Base-by-base conservation (phyloP, 352 stramenopile genomes). In the Elongisporangium anandrum region DNA sequence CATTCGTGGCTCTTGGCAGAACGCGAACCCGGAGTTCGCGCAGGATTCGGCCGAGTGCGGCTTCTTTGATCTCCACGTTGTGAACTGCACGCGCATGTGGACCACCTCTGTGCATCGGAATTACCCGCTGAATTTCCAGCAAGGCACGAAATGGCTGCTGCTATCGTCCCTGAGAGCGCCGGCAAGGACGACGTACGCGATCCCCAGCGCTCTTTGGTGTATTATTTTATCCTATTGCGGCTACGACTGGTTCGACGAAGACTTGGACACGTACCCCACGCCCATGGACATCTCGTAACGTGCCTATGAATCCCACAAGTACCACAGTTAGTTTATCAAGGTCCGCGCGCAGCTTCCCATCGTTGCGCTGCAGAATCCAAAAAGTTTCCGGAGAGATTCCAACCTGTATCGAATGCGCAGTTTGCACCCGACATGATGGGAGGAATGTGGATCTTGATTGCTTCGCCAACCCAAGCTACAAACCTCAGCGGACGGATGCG, bases 1-100 rank as follows among this genome's bases (percentile, higher is more conserved):
- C 2, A 50, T 86, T 34, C 69, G 80, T 24, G 77, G 77, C 1
- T 75, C 63, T 8, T 90, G 80, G 80, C 73, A 86, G 57, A 84
- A 85, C 52, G 29, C 29, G 4, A 41, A 41, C 29, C 29, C 29
- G 5, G 29, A 41, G 29, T 41, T 41, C 29, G 29, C 29, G 29
- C 29, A 41, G 29, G 29, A 41, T 13, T 67, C 71, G 8, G 63
- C 75, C 1, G 75, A 84, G 53, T 65, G 70, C 15, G 75, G 75
- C 1, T 67, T 71, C 24, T 55, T 84, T 22, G 72, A 77, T 54
- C 72, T 84, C 19, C 57, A 71, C 3, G 50, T 81, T 2, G 34
- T 69, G 10, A 58, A 61, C 16, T 60, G 72, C 6, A 64, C 65
- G 26, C 67, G 75, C 4, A 56, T 72, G 13, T 84, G 75, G 75